Percentiles rank a stretch among this genome's conserved stretches.
phyloP scores from a whole-genome alignment of 2,329 filamentous ascomycete genomes.

The Ophiostoma australiae region DNA sequence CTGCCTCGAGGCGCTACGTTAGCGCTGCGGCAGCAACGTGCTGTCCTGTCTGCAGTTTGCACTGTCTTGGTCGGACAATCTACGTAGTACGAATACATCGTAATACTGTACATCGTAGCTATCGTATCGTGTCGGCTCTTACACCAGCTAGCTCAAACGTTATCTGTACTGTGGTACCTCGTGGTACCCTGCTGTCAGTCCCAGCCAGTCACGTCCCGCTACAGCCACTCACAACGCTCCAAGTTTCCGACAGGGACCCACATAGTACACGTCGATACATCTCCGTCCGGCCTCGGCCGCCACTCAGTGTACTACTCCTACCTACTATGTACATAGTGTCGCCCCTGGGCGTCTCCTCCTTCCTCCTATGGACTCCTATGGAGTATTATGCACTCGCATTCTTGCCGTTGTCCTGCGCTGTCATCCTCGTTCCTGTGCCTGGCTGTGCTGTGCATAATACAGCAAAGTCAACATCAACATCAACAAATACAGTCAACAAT shows the following conservation, averaged over 20 bases:
- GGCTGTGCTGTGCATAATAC: neutral
- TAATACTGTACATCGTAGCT: too few relatives aligned
- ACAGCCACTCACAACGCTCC: neutral
- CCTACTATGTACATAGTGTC: too few relatives aligned
- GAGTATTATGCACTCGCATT: neutral
- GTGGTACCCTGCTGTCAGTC: neutral
- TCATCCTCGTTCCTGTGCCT: neutral
- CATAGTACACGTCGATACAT: conserved; percentile 11
- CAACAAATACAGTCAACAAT: neutral
- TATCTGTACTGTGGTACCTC: neutral
- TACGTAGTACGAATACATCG: too few relatives aligned
- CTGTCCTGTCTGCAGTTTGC: neutral
- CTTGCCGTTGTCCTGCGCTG: conserved; percentile 12
- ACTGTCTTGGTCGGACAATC: neutral
- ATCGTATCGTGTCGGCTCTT: neutral
- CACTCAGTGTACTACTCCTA: neutral
- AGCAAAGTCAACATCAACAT: neutral
- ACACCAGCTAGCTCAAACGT: conserved; percentile 2
- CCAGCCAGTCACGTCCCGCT: neutral
- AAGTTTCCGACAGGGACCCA: conserved; percentile 4
- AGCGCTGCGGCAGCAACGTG: neutral
- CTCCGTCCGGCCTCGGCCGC: conserved; percentile 4
- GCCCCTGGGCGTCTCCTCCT: neutral
- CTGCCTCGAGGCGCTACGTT: neutral
- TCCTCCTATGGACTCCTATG: neutral